These are phyloP conservation scores for Populus hybrid DNA, from an alignment of 441 rosid genomes.

Conservation along the genomic window DNA sequence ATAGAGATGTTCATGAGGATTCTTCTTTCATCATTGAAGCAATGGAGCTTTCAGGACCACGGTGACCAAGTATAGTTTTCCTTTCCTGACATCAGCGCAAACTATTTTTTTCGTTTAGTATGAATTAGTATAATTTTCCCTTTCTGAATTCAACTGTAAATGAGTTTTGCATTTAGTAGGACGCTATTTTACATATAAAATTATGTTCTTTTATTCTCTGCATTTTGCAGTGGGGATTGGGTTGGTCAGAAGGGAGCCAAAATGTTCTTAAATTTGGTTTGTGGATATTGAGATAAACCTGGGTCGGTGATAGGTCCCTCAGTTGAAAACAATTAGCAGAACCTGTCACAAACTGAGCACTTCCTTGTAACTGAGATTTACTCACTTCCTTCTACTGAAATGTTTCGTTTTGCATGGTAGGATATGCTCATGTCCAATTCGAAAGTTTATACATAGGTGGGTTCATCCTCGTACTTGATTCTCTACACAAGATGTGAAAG, in stretches of 20 bases:
- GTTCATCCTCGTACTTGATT: not conserved
- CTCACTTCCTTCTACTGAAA: not conserved
- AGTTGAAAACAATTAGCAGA: not conserved
- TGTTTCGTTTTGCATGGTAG: not conserved
- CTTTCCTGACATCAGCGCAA: conserved; percentile 37
- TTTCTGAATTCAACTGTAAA: conserved; percentile 25
- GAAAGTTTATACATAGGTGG: not conserved
- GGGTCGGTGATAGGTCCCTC: not conserved
- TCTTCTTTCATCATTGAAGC: conserved; percentile 88
- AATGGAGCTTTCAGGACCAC: conserved; percentile 92
- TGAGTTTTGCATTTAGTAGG: conserved; percentile 1
- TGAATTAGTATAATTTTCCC: not conserved
- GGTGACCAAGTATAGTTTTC: conserved; percentile 31
- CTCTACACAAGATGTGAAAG: too few relatives aligned
- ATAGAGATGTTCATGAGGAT: conserved; percentile 55
- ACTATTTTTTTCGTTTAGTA: conserved; percentile 17
- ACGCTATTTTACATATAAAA: not conserved
- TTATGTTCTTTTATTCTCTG: not conserved
- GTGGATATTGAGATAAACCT: not conserved
- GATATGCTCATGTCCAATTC: not conserved
- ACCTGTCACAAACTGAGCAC: not conserved
- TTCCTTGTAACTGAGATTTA: not conserved
- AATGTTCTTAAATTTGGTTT: not conserved
- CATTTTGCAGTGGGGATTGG: not conserved
- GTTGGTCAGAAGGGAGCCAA: not conserved